Percentiles rank a stretch among this genome's conserved stretches.
phyloP scores from a whole-genome alignment of 345 rosid genomes.

The Lumnitzera racemosa region DNA sequence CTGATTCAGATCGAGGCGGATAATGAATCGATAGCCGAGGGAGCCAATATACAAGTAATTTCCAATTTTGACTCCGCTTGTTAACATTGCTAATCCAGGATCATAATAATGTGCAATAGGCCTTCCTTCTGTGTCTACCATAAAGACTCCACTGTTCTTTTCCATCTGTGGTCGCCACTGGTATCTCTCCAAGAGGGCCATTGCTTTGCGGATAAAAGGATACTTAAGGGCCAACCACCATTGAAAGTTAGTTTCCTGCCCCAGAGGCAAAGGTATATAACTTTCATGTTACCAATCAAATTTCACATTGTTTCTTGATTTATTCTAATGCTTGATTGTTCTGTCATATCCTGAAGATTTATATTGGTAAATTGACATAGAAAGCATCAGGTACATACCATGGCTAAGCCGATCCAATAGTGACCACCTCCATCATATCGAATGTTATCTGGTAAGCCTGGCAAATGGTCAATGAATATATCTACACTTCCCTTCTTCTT shows the following conservation, averaged over 20 bases:
- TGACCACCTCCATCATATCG: conserved; percentile 52
- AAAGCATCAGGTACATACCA: conserved; percentile 19
- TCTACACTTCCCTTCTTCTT: conserved; percentile 39
- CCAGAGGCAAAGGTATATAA: not conserved
- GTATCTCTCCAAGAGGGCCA: conserved; percentile 20
- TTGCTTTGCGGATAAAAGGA: conserved; percentile 40
- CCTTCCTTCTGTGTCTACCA: conserved; percentile 57
- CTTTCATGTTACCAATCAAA: not conserved
- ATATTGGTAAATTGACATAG: too few species aligned
- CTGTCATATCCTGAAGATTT: not conserved
- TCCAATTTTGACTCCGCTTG: conserved; percentile 47
- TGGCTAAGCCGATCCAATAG: conserved; percentile 51
- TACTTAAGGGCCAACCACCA: conserved; percentile 21
- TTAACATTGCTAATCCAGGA: conserved; percentile 13
- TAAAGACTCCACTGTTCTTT: conserved; percentile 38
- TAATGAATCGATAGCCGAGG: conserved; percentile 18
- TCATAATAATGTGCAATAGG: conserved; percentile 47
- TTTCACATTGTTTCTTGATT: too few species aligned
- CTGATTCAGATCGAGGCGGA: conserved; percentile 35
- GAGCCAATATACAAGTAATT: conserved; percentile 50
- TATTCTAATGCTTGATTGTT: too few species aligned
- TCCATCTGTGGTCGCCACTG: not conserved
- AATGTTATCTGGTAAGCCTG: conserved; percentile 70
- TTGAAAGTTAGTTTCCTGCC: conserved; percentile 11
- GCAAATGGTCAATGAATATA: conserved; percentile 36